Evolutionary conservation across 768 basidiomycete genomes (phyloP), one percentile per base, ranked within the genome.

Genomic region (Calocera cornea): DNA sequence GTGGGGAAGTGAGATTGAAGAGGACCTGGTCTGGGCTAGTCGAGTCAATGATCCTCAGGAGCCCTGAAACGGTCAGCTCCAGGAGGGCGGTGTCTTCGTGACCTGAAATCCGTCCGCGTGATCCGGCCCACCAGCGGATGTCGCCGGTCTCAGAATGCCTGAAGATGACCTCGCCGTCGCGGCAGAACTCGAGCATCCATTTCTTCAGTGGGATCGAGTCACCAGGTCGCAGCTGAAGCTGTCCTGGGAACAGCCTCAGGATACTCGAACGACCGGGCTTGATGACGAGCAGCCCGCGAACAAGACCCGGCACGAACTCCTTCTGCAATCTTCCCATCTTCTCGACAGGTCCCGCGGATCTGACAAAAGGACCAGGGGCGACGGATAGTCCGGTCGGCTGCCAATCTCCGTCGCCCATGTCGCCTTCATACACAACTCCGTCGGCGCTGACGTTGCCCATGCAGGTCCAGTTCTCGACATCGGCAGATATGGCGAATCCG

Each of bases 391-490:
- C 27, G 34, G 54, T 29, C 1, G 65, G 65, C 0, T 70, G 67
- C 27, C 67, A 67, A 64, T 66, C 41, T 7, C 27, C 54, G 22
- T 60, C 54, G 5, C 69, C 29, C 41, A 72, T 70, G 41, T 71
- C 69, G 1, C 71, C 71, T 34, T 47, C 34, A 40, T 72, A 72
- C 7, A 33, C 63, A n/a, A 72, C 71, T 10, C 31, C 38, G 14
- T 22, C 36, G 10, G 40, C 68, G 49, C 65, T 67, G n/a, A 69
- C 71, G 54, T 73, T 73, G 19, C 65, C 72, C 31, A 67, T 44
- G 41, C 72, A 72, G 27, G 64, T 71, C 72, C 72, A 73, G 22
- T 70, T 60, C 33, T 36, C 66, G 14, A 73, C 72, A 50, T 73
- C 72, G 17, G 72, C 64, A 10, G 64, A 68, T 27, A 73, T 68